phyloP scores from a whole-genome alignment of 2,329 filamentous ascomycete species.

The Aspergillus piperis region DNA sequence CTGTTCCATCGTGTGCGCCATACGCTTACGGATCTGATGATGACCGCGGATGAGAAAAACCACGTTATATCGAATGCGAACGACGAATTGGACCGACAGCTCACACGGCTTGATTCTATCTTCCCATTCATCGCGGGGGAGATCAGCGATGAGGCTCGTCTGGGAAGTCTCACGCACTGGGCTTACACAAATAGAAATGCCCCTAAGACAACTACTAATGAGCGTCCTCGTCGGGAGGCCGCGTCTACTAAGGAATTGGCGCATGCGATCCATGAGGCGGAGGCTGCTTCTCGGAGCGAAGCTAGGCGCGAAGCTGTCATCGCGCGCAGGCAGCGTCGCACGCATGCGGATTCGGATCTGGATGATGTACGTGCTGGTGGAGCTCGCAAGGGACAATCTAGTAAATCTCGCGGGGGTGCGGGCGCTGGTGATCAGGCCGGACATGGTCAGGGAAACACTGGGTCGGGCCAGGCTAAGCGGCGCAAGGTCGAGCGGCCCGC shows the following conservation, averaged over 20 bases:
- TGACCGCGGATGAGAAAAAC: constrained; percentile 95
- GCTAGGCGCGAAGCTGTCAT: constrained; percentile 78
- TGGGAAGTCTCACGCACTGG: constrained; percentile 91
- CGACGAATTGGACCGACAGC: constrained; percentile 81
- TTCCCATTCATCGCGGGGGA: constrained; percentile 85
- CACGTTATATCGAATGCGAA: constrained; percentile 93
- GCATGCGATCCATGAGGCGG: constrained; percentile 75
- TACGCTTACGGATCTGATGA: constrained; percentile 80
- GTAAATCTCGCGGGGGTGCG: constrained; percentile 51
- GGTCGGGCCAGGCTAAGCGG: constrained; percentile 64
- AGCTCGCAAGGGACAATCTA: constrained; percentile 57
- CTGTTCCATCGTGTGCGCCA: constrained; percentile 76
- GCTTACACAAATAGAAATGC: constrained; percentile 80
- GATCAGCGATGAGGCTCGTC: constrained; percentile 90
- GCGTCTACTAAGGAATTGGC: constrained; percentile 69
- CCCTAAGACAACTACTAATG: constrained; percentile 61
- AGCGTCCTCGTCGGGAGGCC: constrained; percentile 76
- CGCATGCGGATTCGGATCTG: constrained; percentile 74
- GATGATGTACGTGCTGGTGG: constrained; percentile 61
- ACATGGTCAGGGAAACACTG: constrained; percentile 52
- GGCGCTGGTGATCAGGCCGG: constrained; percentile 20
- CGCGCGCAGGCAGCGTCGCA: constrained; percentile 72
- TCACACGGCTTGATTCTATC: constrained; percentile 80
- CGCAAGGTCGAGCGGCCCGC: constrained; percentile 74
- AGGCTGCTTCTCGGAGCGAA: constrained; percentile 81